Evolutionary conservation across 2,329 filamentous ascomycete species (phyloP).

Genomic region (Colletotrichum tropicale): DNA sequence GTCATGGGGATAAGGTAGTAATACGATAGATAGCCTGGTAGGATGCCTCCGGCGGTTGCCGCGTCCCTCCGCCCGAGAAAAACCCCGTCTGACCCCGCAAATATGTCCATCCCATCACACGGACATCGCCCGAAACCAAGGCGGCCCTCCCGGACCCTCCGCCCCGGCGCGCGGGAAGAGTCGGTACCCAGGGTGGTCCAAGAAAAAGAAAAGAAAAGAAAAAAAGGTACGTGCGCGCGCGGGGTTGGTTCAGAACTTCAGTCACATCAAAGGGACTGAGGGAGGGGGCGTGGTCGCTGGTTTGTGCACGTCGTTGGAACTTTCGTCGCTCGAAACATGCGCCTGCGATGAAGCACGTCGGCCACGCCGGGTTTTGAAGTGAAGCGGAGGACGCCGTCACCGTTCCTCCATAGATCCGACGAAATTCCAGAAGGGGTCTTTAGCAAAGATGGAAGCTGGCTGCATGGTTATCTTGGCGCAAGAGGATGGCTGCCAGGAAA

Average conservation of each 20-base stretch:
- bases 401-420: background rate
- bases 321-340: background rate
- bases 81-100: background rate
- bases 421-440: background rate
- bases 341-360: background rate
- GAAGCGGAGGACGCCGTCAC: background rate
- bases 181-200: background rate
- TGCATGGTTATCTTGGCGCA: background rate
- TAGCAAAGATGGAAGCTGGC: background rate
- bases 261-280: background rate
- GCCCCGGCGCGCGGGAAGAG: background rate
- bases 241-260: background rate
- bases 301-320: background rate
- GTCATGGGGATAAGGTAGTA: background rate
- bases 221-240: background rate
- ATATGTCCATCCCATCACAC: background rate
- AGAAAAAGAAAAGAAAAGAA: background rate
- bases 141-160: background rate
- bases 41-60: background rate
- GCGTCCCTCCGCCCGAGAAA: background rate
- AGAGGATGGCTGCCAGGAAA: background rate
- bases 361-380: background rate
- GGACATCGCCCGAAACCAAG: background rate
- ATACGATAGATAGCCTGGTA: too few relatives aligned
- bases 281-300: background rate